phyloP scores from a whole-genome alignment of 2,329 filamentous ascomycete genomes.

The Alternaria sp. region DNA sequence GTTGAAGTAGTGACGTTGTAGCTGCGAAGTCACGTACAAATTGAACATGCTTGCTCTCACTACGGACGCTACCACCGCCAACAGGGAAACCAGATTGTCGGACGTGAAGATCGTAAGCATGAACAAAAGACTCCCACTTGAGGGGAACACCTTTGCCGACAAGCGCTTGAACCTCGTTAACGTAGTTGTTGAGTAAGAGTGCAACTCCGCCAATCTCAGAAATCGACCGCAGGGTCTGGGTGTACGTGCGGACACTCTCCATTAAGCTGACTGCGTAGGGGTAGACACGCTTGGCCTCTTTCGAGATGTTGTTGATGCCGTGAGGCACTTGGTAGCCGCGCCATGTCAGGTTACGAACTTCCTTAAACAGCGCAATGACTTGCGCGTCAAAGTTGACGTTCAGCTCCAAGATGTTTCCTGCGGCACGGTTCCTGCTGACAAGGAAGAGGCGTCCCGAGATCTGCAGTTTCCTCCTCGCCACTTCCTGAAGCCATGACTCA shows the following conservation, averaged over 20 bases:
- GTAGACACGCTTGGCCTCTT: conserved; percentile 98
- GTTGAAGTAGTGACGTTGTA: conserved; percentile 85
- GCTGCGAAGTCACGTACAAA: conserved; percentile 94
- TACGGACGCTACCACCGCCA: conserved; percentile 62
- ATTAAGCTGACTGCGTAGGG: conserved; percentile 97
- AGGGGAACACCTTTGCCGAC: conserved; percentile 87
- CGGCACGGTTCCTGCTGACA: conserved; percentile 85
- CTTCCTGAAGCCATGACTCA: conserved; percentile 92
- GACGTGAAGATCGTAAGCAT: conserved; percentile 91
- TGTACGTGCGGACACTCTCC: conserved; percentile 95
- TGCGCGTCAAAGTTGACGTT: conserved; percentile 96
- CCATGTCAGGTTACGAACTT: conserved; percentile 95
- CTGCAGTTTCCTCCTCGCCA: conserved; percentile 84
- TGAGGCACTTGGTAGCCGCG: conserved; percentile 94
- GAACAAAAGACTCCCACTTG: conserved; percentile 97
- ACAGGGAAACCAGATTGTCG: conserved; percentile 67
- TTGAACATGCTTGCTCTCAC: conserved; percentile 92
- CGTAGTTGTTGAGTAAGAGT: conserved; percentile 86
- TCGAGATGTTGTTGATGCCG: conserved; percentile 91
- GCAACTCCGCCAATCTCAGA: conserved; percentile 85
- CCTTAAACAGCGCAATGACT: conserved; percentile 97
- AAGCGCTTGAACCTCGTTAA: conserved; percentile 85
- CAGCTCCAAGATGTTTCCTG: conserved; percentile 86
- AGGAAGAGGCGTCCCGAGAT: conserved; percentile 93
- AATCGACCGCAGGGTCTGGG: conserved; percentile 86